Conservation (phyloP, 2,329 filamentous ascomycete species). For the Calycina herbarum region DNA sequence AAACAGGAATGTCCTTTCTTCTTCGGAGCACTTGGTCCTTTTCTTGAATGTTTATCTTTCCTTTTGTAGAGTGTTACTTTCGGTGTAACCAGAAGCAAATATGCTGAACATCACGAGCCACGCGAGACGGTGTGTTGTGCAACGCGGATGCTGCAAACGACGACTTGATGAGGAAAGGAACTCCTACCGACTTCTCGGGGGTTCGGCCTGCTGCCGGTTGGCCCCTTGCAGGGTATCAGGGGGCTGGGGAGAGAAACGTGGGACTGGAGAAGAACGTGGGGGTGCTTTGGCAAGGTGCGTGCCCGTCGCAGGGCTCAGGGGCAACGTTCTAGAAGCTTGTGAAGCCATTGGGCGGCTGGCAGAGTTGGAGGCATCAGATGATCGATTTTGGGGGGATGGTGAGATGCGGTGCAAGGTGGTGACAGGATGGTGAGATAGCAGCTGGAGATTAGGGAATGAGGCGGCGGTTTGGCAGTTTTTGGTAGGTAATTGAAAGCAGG, state of each 20-base stretch:
- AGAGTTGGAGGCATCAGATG: conserved; percentile 7
- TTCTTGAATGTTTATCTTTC: neutral
- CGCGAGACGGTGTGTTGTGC: conserved; percentile 1
- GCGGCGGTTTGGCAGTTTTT: neutral
- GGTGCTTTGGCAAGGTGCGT: neutral
- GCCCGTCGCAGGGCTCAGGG: conserved; percentile 6
- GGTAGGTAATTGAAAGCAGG: neutral
- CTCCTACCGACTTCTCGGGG: conserved; percentile 2
- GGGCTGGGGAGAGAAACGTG: neutral
- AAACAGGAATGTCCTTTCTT: neutral
- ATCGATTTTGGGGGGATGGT: conserved; percentile 1
- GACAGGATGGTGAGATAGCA: conserved; percentile 3
- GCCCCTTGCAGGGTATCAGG: neutral
- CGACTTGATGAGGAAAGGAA: conserved; percentile 1
- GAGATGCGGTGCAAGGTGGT: conserved; percentile 2
- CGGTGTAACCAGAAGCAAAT: neutral
- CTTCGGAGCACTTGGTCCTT: neutral
- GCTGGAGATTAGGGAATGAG: neutral
- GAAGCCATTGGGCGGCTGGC: conserved; percentile 13
- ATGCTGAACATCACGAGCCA: conserved; percentile 1
- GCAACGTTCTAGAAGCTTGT: conserved; percentile 22
- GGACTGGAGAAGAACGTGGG: conserved; percentile 12
- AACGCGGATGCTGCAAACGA: neutral
- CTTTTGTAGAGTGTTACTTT: neutral
- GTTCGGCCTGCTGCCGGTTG: conserved; percentile 6